phyloP scores from a whole-genome alignment of 495 filamentous ascomycete species.

The Penicillium ucsense region DNA sequence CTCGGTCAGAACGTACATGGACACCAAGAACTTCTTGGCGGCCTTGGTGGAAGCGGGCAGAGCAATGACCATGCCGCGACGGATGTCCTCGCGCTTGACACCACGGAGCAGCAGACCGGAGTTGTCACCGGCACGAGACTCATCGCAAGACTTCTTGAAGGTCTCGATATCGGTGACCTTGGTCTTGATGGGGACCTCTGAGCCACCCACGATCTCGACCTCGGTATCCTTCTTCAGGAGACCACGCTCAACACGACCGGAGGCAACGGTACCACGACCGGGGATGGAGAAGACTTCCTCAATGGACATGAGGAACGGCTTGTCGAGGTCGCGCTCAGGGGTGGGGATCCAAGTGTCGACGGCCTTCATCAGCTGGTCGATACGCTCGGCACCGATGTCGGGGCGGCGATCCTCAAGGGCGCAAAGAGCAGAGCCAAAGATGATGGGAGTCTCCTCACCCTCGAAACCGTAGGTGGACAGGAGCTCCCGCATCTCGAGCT shows the following conservation, averaged over 20 bases:
- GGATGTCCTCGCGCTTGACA: slow-evolving; percentile 85
- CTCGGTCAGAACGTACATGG: slow-evolving; percentile 94
- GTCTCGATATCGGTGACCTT: slow-evolving; percentile 99
- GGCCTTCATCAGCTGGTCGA: slow-evolving; percentile 78
- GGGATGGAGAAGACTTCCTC: slow-evolving; percentile 98
- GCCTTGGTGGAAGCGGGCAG: slow-evolving; percentile 69
- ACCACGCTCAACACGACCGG: slow-evolving; percentile 95
- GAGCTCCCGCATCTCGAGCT: slow-evolving; percentile 99
- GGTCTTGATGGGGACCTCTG: slow-evolving; percentile 71
- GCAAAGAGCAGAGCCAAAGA: slow-evolving; percentile 93
- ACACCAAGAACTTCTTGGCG: slow-evolving; percentile 82
- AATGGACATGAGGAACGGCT: slow-evolving; percentile 97
- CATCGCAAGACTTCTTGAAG: slow-evolving; percentile 97
- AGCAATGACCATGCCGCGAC: slow-evolving; percentile 85
- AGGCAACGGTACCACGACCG: slow-evolving; percentile 93
- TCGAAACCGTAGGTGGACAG: slow-evolving; percentile 90
- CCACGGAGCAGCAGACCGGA: slow-evolving; percentile 95
- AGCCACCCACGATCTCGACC: slow-evolving; percentile 85
- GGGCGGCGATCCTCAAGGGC: slow-evolving; percentile 80
- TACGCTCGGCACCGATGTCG: slow-evolving; percentile 76
- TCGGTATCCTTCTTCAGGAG: slow-evolving; percentile 82
- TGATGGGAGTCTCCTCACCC: slow-evolving; percentile 91
- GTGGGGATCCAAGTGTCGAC: slow-evolving; percentile 97
- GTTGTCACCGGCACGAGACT: slow-evolving; percentile 92
- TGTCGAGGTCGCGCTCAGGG: slow-evolving; percentile 80